Evolutionary conservation across 176 grass and related monocot species (phyloP).

Genomic region (Coix lacrymajobi): DNA sequence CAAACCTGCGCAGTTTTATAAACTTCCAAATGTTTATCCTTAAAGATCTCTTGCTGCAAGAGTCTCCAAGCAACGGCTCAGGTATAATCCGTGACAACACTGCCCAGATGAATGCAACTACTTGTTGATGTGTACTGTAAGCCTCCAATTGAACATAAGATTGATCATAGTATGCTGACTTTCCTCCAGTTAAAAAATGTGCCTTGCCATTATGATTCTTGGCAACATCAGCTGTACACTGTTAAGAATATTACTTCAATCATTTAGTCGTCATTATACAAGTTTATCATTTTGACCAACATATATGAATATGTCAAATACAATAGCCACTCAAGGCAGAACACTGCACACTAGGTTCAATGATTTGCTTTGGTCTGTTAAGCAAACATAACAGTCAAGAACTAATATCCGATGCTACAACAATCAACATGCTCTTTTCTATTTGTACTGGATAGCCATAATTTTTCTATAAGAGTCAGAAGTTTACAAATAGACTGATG

Average conservation of each 20-base stretch:
- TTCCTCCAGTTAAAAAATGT: neutral
- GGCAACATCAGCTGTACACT: neutral
- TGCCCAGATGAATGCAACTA: slow-evolving; percentile 81
- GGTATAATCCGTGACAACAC: slow-evolving; percentile 67
- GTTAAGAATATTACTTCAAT: slow-evolving; percentile 3
- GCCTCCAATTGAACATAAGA: slow-evolving; percentile 41
- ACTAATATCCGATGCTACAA: neutral
- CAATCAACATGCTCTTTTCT: neutral
- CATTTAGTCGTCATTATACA: neutral
- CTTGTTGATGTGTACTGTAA: slow-evolving; percentile 66
- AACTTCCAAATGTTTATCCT: slow-evolving; percentile 85
- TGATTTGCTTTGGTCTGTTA: neutral
- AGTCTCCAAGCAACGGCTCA: slow-evolving; percentile 59
- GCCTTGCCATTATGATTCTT: neutral
- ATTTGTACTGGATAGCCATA: neutral
- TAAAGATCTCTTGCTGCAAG: slow-evolving; percentile 57
- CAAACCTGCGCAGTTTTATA: slow-evolving; percentile 52
- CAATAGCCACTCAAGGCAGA: neutral
- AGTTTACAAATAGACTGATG: neutral
- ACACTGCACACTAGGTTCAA: neutral
- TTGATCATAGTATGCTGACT: slow-evolving; percentile 16
- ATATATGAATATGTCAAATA: neutral
- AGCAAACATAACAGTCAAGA: slow-evolving; percentile 21
- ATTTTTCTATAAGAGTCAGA: neutral
- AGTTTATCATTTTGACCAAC: slow-evolving; percentile 9